A percentile compares a stretch with the other conserved stretches of the same genome.
These are phyloP conservation scores for Phytomonas sp. DNA, from an alignment of 208 protist genomes.

Conservation along the genomic window DNA sequence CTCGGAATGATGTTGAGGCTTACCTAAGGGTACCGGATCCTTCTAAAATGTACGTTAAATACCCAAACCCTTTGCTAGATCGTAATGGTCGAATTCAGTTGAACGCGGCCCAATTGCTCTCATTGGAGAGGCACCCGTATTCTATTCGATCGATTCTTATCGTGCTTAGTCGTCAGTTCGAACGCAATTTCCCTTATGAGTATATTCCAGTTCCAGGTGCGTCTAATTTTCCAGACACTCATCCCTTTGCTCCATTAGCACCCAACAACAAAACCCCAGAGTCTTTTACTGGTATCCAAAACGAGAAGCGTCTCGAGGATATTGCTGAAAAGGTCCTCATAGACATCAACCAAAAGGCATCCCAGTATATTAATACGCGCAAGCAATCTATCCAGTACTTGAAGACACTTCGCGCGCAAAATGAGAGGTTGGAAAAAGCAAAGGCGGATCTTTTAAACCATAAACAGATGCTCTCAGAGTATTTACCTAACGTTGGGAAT, in stretches of 20 bases:
- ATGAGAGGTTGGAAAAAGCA: conserved; percentile 41
- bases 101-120: conserved; percentile 40
- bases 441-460: conserved; percentile 29
- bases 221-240: no score
- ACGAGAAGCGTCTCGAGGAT: conserved; percentile 24
- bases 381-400: conserved; percentile 37
- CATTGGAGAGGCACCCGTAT: conserved; percentile 39
- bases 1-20: conserved; percentile 21
- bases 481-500: conserved; percentile 36
- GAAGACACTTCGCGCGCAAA: conserved; percentile 31
- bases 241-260: no score
- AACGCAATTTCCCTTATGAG: conserved; percentile 55
- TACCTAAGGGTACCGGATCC: conserved; percentile 18
- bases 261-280: no score
- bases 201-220: no score
- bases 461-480: conserved; percentile 40
- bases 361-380: conserved; percentile 50
- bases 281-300: background rate
- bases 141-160: conserved; percentile 55
- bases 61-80: conserved; percentile 41
- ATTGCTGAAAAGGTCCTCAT: conserved; percentile 64
- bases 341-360: conserved; percentile 62
- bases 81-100: conserved; percentile 40
- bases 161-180: conserved; percentile 63
- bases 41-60: conserved; percentile 23